Percentiles rank a stretch among this genome's conserved stretches.
Evolutionary conservation across 768 basidiomycete species (phyloP).

Genomic region (Leucosporidium scottii): DNA sequence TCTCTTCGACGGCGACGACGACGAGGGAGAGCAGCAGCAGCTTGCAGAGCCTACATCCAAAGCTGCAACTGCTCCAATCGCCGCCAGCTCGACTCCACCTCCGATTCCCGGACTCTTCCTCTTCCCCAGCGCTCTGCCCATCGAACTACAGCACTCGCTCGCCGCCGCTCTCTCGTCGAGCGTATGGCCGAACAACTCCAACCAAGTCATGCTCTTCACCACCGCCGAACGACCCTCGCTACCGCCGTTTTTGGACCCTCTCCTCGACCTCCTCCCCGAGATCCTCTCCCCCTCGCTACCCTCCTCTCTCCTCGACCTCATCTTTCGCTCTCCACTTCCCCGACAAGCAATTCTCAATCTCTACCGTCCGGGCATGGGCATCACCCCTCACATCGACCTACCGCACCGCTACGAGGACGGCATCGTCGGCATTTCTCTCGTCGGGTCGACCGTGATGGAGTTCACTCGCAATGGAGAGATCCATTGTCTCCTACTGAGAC

Average conservation of each 20-base stretch:
- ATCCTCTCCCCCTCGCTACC: not conserved
- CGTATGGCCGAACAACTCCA: conserved; percentile 5
- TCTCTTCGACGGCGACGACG: conserved; percentile 24
- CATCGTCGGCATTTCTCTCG: conserved; percentile 78
- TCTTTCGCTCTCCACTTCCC: conserved; percentile 7
- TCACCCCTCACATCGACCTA: conserved; percentile 77
- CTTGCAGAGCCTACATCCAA: not conserved
- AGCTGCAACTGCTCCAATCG: no score
- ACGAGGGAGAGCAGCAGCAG: not conserved
- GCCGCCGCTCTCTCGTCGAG: not conserved
- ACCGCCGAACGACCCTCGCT: not conserved
- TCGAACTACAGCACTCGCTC: conserved; percentile 10
- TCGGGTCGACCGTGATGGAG: conserved; percentile 71
- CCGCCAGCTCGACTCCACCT: conserved; percentile 2
- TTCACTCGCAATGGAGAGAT: conserved; percentile 45
- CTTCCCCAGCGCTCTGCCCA: conserved; percentile 3
- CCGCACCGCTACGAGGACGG: conserved; percentile 77
- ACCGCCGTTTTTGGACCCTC: conserved; percentile 4
- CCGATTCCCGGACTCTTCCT: conserved; percentile 25
- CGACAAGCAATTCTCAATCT: conserved; percentile 79
- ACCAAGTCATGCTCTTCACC: conserved; percentile 33
- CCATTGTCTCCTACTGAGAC: conserved; percentile 63
- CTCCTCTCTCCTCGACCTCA: not conserved
- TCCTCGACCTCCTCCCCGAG: conserved; percentile 12
- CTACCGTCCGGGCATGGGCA: conserved; percentile 82